Conservation (phyloP, 768 basidiomycete genomes). For the Boletales sp. region DNA sequence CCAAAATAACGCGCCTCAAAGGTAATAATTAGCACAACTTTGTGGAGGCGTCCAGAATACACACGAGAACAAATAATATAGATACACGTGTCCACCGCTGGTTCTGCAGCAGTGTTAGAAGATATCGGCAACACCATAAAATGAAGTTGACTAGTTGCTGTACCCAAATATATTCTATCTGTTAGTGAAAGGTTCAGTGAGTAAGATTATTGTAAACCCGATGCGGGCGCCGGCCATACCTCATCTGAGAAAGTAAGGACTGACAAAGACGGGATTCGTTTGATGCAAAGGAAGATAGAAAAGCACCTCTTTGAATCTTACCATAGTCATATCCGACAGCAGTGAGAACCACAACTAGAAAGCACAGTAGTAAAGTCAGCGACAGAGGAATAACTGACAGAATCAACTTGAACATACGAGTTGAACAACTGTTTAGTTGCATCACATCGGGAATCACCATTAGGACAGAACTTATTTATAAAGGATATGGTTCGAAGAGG, state of each 20-base stretch:
- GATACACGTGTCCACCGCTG: background rate
- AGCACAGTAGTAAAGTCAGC: no score
- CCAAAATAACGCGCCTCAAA: background rate
- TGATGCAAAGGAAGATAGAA: no score
- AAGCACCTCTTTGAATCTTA: no score
- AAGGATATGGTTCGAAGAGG: no score
- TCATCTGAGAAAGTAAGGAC: background rate
- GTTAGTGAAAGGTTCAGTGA: background rate
- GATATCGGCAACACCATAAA: background rate
- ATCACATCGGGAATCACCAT: no score
- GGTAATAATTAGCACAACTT: background rate
- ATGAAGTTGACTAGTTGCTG: background rate
- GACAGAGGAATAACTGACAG: no score
- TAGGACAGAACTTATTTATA: no score
- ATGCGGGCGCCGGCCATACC: background rate
- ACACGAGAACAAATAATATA: background rate
- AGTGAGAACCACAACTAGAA: no score
- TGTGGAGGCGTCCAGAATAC: background rate
- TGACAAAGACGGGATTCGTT: background rate
- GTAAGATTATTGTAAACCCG: background rate
- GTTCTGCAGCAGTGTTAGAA: background rate
- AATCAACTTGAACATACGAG: no score
- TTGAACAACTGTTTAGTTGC: no score
- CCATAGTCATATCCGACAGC: no score
- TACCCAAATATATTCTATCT: background rate